Base-by-base conservation (phyloP, 768 basidiomycete genomes). In the Mycena rosella region DNA sequence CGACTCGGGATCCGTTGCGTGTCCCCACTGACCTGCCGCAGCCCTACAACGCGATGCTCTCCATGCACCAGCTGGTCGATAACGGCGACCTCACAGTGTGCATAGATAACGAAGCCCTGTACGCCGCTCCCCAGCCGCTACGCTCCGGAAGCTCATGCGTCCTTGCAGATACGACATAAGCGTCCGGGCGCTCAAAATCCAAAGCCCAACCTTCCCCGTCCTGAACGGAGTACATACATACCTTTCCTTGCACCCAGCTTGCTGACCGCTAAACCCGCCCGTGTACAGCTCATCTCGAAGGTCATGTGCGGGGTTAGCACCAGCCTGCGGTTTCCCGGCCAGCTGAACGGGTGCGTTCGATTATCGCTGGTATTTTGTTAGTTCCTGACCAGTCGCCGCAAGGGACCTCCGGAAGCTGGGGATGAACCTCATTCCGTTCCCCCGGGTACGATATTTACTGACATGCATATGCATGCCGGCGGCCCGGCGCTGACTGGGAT, bases 281-380 rank as follows among this genome's bases (percentile, higher is more conserved):
- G 61, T 57, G 42, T 49, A 5, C 65, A 90, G 88, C 80, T 97
- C 40, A 89, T 98, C 55, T 86, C 96, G 1, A 91, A 90, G 75
- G 95, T 97, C 40, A 97, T 99, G 95, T 93, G 93, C 68, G 97
- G 97, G 52, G 91, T 96, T 54, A 96, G 93, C 75, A 97, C 96
- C 3, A 93, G 93, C 73, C 82, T 96, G 64, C 91, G 95, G 44
- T 96, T 96, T 85, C 94, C 96, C n/a, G 95, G 95, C 32, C 95
- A 96, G 77, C 82, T 96, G 62, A 96, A 96, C 74, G 94, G 94
- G 92, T 92, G 65, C 14, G 87, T 76, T 34, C 32, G 10, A 7
- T 15, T 30, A 6, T 6, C 44, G 18, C 27, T 22, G 56, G 8
- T 5, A 22, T 17, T 40, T 53, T 32, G 9, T 17, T 26, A 10